Base-by-base conservation (phyloP, 148 eudicot genomes). In the Pouteria glomerata region DNA sequence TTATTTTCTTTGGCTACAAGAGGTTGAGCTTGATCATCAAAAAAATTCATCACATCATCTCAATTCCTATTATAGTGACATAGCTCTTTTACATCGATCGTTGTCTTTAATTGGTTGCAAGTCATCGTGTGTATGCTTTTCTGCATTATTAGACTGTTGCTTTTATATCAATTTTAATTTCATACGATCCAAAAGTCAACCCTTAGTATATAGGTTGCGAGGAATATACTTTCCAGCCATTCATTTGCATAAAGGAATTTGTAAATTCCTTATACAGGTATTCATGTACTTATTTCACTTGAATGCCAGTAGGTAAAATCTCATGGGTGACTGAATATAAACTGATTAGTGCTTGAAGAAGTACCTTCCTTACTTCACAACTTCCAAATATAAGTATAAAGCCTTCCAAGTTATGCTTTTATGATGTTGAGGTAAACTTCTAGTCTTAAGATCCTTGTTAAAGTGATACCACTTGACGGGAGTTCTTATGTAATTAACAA, bases 41-140 rank as follows among this genome's bases (percentile, higher is more conserved):
- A 42, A n/a, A 57, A n/a, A 44, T 52, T 70, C 16, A 6, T 50
- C 41, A 1, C 41, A 7, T 30, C 57, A 19, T 65, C 14, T 27
- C 42, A 29, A 31, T 30, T 47, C 53, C 57, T 66, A n/a, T 50
- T 82, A 82, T 89, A 93, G 98, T n/a, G 94, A 93, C 78, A 31
- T 93, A 74, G n/a, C n/a, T n/a, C n/a, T 93, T 96, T 1, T 80
- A 88, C 74, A 93, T 90, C 83, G 83, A 80, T 74, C 71, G 15
- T 68, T 86, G 34, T 63, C 79, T 24, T 1, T 59, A 15, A 23
- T 44, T 66, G 77, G 81, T 63, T 93, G 98, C 82, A 84, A 78
- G 69, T 62, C 84, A 57, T 76, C 87, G 57, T 1, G 77, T 93
- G 97, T 93, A 84, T 74, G 90, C 59, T 62, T 29, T 44, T 76